Base-by-base conservation (phyloP, 2,329 filamentous ascomycete species). In the Neonectria ditissima region DNA sequence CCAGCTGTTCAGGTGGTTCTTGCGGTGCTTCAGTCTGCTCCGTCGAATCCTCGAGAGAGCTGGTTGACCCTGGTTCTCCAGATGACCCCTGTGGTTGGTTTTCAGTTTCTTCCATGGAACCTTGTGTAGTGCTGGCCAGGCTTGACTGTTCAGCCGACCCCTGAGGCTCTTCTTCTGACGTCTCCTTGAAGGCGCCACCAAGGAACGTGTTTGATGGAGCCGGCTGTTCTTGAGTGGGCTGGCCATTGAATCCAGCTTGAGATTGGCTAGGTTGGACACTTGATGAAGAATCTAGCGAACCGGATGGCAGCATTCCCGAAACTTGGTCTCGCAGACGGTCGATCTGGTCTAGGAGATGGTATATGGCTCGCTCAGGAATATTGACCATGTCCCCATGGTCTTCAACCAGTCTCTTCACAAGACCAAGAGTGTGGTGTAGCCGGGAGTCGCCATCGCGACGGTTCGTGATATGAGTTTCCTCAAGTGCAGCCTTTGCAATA, bases 291-390 rank as follows among this genome's bases (percentile, higher is more conserved):
- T 28, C 32, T 28, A 16, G 20, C n/a, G 65, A 63, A 20, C 58
- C 55, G n/a, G 64, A 59, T 24, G 69, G 59, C 13, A 79, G 50
- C 69, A 77, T 65, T 18, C 43, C 64, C 22, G 64, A 57, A 16
- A 78, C 73, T 63, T 78, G 70, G 18, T 69, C 59, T 56, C 76
- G 69, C 1, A 78, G 66, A 2, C 41, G 57, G 37, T 72, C 67
- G 50, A 78, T 71, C 59, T 75, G 74, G 43, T 69, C 59, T 6
- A 78, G 65, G 20, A 79, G 71, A 28, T 69, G 65, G 5, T 69
- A 51, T 6, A 78, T 50, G 20, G 68, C 68, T 24, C 68, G 57
- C 26, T 68, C 60, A 5, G 73, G 62, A 32, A 77, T 69, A 16
- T 73, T 66, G n/a, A 76, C 64, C 14, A 69, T 69, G 9, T 62